These are phyloP conservation scores for Epichloe amarillans DNA, from an alignment of 2,329 filamentous ascomycete genomes.

Conservation along the genomic window DNA sequence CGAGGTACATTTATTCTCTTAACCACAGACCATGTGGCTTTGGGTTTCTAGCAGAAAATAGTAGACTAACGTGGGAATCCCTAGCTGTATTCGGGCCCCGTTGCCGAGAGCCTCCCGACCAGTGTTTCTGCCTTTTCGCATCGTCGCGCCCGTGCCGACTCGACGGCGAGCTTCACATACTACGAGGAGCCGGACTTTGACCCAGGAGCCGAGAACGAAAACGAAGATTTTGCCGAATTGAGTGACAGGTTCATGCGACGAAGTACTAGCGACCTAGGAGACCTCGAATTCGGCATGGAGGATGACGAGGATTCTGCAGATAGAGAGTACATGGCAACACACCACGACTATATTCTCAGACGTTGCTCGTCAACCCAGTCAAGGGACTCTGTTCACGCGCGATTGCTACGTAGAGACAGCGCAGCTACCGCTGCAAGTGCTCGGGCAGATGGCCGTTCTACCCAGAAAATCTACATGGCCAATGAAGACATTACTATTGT, in stretches of 20 bases:
- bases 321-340: constrained; percentile 25
- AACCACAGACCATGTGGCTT: too few species aligned
- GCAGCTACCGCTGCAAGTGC: constrained; percentile 53
- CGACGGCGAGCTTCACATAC: constrained; percentile 78
- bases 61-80: not conserved
- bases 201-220: constrained; percentile 13
- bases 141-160: constrained; percentile 67
- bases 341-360: constrained; percentile 36
- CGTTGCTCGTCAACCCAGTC: constrained; percentile 51
- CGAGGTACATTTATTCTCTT: constrained; percentile 38
- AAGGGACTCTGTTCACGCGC: constrained; percentile 41
- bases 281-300: constrained; percentile 27
- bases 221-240: constrained; percentile 17
- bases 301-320: constrained; percentile 27
- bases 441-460: constrained; percentile 49
- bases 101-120: constrained; percentile 91
- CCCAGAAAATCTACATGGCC: constrained; percentile 83
- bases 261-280: constrained; percentile 25
- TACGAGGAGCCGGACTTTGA: constrained; percentile 47
- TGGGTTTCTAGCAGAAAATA: not conserved
- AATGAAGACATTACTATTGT: constrained; percentile 93
- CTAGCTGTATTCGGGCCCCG: constrained; percentile 77
- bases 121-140: constrained; percentile 87
- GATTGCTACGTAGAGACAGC: constrained; percentile 61
- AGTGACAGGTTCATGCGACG: constrained; percentile 15